Evolutionary conservation across 2,329 filamentous ascomycete species (phyloP).

Genomic region (Fusarium burgessii): DNA sequence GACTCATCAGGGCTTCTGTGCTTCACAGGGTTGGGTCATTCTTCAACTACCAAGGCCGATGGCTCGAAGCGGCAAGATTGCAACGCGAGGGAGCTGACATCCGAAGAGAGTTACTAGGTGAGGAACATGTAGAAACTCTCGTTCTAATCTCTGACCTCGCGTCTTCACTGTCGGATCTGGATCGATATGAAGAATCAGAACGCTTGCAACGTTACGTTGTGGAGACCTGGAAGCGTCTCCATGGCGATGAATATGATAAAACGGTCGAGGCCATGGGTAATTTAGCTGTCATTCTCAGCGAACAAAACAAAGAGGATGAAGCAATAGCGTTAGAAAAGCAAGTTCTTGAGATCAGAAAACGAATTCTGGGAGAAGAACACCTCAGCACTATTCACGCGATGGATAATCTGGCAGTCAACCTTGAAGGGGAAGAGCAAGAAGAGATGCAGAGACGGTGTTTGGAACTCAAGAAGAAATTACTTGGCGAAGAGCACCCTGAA

Average conservation of each 20-base stretch:
- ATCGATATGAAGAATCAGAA: too few relatives aligned
- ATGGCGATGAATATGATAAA: neutral
- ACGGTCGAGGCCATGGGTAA: neutral
- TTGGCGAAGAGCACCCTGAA: neutral
- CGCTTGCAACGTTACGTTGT: accelerated
- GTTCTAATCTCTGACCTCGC: conserved; percentile 10
- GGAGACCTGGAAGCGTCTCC: neutral
- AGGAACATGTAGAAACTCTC: conserved; percentile 2
- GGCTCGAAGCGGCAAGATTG: neutral
- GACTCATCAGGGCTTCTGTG: conserved; percentile 14
- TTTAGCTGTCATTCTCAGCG: neutral
- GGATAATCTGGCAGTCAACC: neutral
- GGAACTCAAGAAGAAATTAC: too few relatives aligned
- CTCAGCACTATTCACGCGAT: neutral
- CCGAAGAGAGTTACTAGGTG: neutral
- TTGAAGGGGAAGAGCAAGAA: conserved; percentile 18
- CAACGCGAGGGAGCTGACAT: accelerated
- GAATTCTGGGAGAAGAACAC: neutral
- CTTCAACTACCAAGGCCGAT: neutral
- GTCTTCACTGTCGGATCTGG: accelerated
- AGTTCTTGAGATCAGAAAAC: neutral
- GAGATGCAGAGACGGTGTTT: conserved; percentile 1
- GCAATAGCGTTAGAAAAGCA: conserved; percentile 11
- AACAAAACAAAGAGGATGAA: conserved; percentile 8
- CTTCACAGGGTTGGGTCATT: conserved; percentile 15